Evolutionary conservation across 1,139 yeast genomes (phyloP).

Genomic region (Suhomyces panamericanus): DNA sequence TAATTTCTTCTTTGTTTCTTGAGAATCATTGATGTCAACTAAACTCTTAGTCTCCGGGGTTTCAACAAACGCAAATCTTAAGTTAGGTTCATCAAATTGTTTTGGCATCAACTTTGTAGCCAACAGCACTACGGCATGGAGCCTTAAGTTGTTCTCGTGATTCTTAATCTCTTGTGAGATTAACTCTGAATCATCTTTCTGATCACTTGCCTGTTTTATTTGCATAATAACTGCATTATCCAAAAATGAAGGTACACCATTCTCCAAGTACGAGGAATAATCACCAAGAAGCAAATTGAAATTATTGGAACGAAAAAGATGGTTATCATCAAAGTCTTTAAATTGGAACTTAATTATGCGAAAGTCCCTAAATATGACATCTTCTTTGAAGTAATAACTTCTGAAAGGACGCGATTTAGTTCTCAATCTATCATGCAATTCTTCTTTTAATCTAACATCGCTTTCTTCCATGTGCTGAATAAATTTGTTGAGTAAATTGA

Average conservation of each 20-base stretch:
- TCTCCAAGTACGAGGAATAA: slow-evolving; percentile 19
- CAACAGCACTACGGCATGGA: slow-evolving; percentile 22
- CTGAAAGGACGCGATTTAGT: slow-evolving; percentile 37
- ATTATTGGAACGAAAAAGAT: slow-evolving; percentile 33
- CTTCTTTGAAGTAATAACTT: slow-evolving; percentile 60
- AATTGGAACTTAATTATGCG: slow-evolving; percentile 53
- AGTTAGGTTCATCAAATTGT: slow-evolving; percentile 13
- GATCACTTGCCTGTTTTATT: slow-evolving; percentile 2
- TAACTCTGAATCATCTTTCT: not conserved
- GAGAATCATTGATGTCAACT: slow-evolving; percentile 15
- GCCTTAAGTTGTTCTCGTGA: slow-evolving; percentile 28
- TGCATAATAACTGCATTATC: slow-evolving; percentile 19
- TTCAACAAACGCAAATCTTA: slow-evolving; percentile 8
- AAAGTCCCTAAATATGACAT: slow-evolving; percentile 61
- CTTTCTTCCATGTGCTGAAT: slow-evolving; percentile 14
- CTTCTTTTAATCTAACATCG: slow-evolving; percentile 6
- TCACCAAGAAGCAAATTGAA: slow-evolving; percentile 38
- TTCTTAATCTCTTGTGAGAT: slow-evolving; percentile 14
- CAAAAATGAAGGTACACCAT: slow-evolving; percentile 31
- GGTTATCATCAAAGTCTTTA: slow-evolving; percentile 60
- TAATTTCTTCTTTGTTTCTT: slow-evolving; percentile 1
- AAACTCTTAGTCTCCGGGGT: slow-evolving; percentile 2
- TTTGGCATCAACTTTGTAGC: slow-evolving; percentile 19
- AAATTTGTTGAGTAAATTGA: slow-evolving; percentile 32
- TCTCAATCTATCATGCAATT: slow-evolving; percentile 14